Conservation (phyloP, 1,284 basidiomycete species). For the Cryptococcus sp. region DNA sequence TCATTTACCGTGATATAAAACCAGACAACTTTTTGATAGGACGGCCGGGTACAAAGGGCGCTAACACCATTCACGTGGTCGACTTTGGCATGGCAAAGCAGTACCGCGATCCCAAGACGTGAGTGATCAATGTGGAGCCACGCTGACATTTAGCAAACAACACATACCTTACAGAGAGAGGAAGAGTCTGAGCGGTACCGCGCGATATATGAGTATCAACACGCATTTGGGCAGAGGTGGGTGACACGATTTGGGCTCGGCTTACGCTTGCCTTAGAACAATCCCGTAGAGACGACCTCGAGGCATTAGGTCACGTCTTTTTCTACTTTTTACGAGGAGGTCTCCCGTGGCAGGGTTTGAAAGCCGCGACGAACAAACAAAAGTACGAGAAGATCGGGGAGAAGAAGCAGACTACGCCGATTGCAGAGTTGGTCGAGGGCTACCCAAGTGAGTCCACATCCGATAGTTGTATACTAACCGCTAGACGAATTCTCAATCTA, state of each 20-base stretch:
- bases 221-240: slow-evolving; percentile 87
- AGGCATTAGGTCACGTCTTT: slow-evolving; percentile 94
- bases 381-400: slow-evolving; percentile 99
- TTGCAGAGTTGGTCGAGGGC: slow-evolving; percentile 89
- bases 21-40: slow-evolving; percentile 97
- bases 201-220: slow-evolving; percentile 97
- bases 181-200: slow-evolving; percentile 85
- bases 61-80: slow-evolving; percentile 81
- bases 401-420: slow-evolving; percentile 96
- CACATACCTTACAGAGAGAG: slow-evolving; percentile 96
- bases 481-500: slow-evolving; percentile 90
- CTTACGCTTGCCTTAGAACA: slow-evolving; percentile 65
- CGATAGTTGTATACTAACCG: slow-evolving; percentile 36
- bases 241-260: slow-evolving; percentile 31
- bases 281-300: slow-evolving; percentile 89
- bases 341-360: slow-evolving; percentile 93
- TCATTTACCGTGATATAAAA: slow-evolving; percentile 97
- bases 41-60: slow-evolving; percentile 79
- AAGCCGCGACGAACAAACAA: slow-evolving; percentile 96
- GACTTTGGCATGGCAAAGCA: slow-evolving; percentile 99
- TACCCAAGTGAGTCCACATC: slow-evolving; percentile 71
- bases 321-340: slow-evolving; percentile 96
- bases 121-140: slow-evolving; percentile 5
- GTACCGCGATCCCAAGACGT: slow-evolving; percentile 91
- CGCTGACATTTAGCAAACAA: slow-evolving; percentile 61